Evolutionary conservation across 805 yeast species (phyloP).

Genomic region (Ogataea nonfermentans): DNA sequence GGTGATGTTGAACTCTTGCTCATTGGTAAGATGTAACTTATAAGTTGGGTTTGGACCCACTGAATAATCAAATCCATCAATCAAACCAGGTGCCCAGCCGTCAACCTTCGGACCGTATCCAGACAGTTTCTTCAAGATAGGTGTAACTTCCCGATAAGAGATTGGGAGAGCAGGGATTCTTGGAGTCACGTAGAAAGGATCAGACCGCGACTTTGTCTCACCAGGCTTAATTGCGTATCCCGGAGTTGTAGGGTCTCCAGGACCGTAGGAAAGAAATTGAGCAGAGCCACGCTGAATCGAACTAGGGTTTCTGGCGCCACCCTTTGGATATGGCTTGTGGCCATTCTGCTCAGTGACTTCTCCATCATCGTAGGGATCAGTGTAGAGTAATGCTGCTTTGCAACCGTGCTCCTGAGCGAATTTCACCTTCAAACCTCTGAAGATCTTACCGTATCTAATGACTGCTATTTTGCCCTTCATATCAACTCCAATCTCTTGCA

Average conservation of each 20-base stretch:
- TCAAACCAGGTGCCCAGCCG: constrained; percentile 29
- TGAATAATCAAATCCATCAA: constrained; percentile 37
- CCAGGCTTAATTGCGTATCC: constrained; percentile 63
- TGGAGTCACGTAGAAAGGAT: constrained; percentile 54
- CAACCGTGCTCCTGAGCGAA: constrained; percentile 75
- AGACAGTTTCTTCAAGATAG: constrained; percentile 56
- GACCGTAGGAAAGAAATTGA: constrained; percentile 54
- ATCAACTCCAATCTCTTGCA: constrained; percentile 47
- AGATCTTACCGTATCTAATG: constrained; percentile 62
- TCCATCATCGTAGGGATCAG: constrained; percentile 69
- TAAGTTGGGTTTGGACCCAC: constrained; percentile 38
- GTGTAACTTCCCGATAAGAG: constrained; percentile 59
- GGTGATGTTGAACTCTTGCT: constrained; percentile 59
- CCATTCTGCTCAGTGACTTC: constrained; percentile 53
- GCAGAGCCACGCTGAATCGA: constrained; percentile 77
- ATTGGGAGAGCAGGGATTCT: constrained; percentile 71
- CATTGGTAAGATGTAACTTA: constrained; percentile 53
- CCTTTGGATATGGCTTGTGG: constrained; percentile 64
- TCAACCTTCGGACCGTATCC: constrained; percentile 51
- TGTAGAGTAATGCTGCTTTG: constrained; percentile 60
- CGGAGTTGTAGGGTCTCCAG: constrained; percentile 82
- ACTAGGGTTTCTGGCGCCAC: constrained; percentile 76
- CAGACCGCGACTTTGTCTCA: constrained; percentile 46
- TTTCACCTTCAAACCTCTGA: constrained; percentile 73
- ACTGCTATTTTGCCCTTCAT: constrained; percentile 60